Base-by-base conservation (phyloP, 2,329 filamentous ascomycete species). In the Geosmithia putterillii region DNA sequence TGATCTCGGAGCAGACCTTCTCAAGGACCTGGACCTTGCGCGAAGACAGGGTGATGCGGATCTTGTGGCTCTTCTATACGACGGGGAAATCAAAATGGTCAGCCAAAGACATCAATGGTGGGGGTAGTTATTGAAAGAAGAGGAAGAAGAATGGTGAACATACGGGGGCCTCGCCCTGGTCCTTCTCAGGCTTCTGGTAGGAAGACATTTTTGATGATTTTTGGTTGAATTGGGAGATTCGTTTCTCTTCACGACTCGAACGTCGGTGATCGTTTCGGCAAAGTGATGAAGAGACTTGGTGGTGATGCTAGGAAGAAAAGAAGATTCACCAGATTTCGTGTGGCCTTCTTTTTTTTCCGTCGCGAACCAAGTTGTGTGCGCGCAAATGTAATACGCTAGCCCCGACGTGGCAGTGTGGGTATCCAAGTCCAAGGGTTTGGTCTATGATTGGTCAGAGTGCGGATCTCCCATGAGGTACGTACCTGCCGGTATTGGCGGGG, bases 1-100 rank as follows among this genome's bases (percentile, higher is more conserved):
- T 89, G 67, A 98, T 86, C 76, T 96, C 92, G 65, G 81, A 76
- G 81, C 87, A 95, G 67, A 96, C 90, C 76, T 94, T 95, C 81
- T 96, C 92, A 65, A 96, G 86, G 57, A 88, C 81, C 64, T 82
- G 74, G 64, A 96, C 90, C 75, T 95, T 95, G 76, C 86, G 86
- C 61, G 79, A 86, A 68, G 89, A 92, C 61, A 95, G 79, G 69
- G 90, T 96, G 79, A 96, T 95, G 67, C 90, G 86, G 79, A 94
- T 94, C 75, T 89, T 88, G 83, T 94, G 87, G 75, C 84, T 83
- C 82, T 94, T 94, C 79, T 83, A 55, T 54, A n/a, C n/a, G 21
- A 7, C 18, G 42, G 39, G 7, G n/a, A n/a, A n/a, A n/a, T n/a
- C n/a, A n/a, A n/a, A n/a, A n/a, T n/a, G n/a, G 17, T 25, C 32